These are phyloP conservation scores for Teratosphaeria zuluensis DNA, from an alignment of 2,329 filamentous ascomycete genomes.

Conservation along the genomic window DNA sequence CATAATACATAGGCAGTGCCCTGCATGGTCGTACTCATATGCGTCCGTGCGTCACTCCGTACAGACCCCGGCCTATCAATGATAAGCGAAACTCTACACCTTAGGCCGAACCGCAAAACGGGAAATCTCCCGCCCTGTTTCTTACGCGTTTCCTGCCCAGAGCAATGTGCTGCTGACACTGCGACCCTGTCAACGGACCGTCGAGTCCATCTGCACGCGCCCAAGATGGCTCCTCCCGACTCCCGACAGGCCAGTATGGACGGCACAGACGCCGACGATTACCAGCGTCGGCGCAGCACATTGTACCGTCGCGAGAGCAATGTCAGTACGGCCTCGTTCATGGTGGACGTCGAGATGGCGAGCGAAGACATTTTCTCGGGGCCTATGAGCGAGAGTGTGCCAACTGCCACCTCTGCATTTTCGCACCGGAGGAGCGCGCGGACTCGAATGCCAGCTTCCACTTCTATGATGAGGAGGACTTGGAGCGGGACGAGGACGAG, in stretches of 20 bases:
- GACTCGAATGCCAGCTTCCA: slow-evolving; percentile 84
- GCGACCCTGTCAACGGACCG: neutral
- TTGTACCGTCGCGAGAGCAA: slow-evolving; percentile 58
- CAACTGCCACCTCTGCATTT: slow-evolving; percentile 86
- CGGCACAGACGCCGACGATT: slow-evolving; percentile 13
- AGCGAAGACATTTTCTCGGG: slow-evolving; percentile 92
- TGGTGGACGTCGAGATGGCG: slow-evolving; percentile 97
- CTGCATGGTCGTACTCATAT: too few species aligned
- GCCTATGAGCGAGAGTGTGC: slow-evolving; percentile 90
- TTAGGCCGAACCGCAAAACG: neutral
- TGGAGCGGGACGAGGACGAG: slow-evolving; percentile 36
- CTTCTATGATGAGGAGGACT: slow-evolving; percentile 61
- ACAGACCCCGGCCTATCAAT: neutral
- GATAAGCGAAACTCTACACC: neutral
- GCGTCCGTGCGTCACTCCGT: neutral
- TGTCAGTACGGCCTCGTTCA: slow-evolving; percentile 52
- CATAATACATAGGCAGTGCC: too few species aligned
- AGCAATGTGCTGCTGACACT: neutral
- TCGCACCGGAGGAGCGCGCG: slow-evolving; percentile 68
- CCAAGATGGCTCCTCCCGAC: neutral
- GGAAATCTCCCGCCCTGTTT: neutral
- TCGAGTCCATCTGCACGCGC: neutral
- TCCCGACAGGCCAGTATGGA: neutral
- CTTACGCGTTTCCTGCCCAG: neutral
- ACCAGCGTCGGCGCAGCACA: slow-evolving; percentile 15